A percentile compares a stretch with the other conserved stretches of the same genome.
Conservation (phyloP, 306 rosid species). For the Cucumis hystrix region DNA sequence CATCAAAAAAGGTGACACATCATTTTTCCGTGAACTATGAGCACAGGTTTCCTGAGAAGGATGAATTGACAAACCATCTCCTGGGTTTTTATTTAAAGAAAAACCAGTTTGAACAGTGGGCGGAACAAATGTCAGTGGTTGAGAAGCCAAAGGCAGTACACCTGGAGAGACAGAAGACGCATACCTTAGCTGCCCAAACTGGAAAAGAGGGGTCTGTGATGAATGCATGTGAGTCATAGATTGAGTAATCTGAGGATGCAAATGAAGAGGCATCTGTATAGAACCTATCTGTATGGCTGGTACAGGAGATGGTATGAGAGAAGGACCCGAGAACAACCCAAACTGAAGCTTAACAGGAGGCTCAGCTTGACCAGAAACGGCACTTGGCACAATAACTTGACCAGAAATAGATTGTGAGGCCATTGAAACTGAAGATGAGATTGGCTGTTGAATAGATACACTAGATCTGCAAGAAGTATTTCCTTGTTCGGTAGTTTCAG, state of each 20-base stretch:
- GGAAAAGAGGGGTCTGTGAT: conserved; percentile 81
- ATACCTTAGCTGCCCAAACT: conserved; percentile 89
- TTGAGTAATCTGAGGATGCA: conserved; percentile 69
- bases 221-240: conserved; percentile 63
- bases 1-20: conserved; percentile 19
- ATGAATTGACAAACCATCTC: conserved; percentile 43
- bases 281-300: conserved; percentile 97
- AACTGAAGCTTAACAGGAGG: conserved; percentile 82
- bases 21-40: conserved; percentile 31
- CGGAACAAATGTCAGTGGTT: conserved; percentile 61
- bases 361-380: conserved; percentile 52
- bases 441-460: conserved; percentile 29
- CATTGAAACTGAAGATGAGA: conserved; percentile 28
- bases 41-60: conserved; percentile 32
- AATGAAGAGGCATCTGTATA: conserved; percentile 96
- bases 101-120: conserved; percentile 45
- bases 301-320: conserved; percentile 87
- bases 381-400: conserved; percentile 29
- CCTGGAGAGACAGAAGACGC: conserved; percentile 71
- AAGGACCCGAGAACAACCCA: conserved; percentile 95
- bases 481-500: conserved; percentile 33
- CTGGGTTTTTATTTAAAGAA: conserved; percentile 44
- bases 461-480: conserved; percentile 38
- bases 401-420: conserved; percentile 31
- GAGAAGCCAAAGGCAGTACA: conserved; percentile 66